Base-by-base conservation (phyloP, 768 basidiomycete species). In the Tulasnella calospora region DNA sequence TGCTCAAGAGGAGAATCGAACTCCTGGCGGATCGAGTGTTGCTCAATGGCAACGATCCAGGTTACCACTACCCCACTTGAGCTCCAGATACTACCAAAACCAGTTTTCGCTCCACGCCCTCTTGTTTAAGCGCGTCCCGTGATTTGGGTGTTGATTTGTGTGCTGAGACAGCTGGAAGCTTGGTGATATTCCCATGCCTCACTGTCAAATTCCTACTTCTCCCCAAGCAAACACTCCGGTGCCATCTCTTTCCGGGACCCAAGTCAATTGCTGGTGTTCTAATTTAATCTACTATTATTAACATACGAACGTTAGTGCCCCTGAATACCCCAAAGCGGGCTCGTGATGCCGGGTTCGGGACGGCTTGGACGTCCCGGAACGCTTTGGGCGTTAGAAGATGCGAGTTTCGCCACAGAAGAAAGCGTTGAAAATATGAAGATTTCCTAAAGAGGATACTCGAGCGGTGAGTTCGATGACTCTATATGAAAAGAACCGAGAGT, bases 51-150 rank as follows among this genome's bases (percentile, higher is more conserved):
- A 76, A 76, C 57, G 57, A 76, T 57, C 75, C 55, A 67, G 51
- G 75, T 76, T 67, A 76, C 75, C 75, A 70, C 75, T 76, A 76
- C 75, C 51, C 51, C 75, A 76, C 75, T 76, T 76, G 57, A 76
- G 75, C 75, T 76, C 70, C n/a, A 36, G 30, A 35, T 35, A 67
- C 30, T 67, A 27, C 61, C 33, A 67, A 67, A 67, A 30, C 33
- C 8, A 35, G 61, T 30, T 30, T 67, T 27, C 0, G 27, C 5
- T 30, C 27, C 33, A 67, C 61, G 35, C 0, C 30, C 3, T 51
- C 5, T 6, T n/a, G 4, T n/a, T 23, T n/a, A 6, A 1, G 21
- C 2, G 9, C 9, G 6, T 44, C 13, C 12, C 17, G 13, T 15
- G 40, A 40, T 40, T 40, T 40, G 40, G 8, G n/a, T n/a, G n/a